Evolutionary conservation across 169 alveolate genomes (phyloP).

Genomic region (Cryptosporidium felis): DNA sequence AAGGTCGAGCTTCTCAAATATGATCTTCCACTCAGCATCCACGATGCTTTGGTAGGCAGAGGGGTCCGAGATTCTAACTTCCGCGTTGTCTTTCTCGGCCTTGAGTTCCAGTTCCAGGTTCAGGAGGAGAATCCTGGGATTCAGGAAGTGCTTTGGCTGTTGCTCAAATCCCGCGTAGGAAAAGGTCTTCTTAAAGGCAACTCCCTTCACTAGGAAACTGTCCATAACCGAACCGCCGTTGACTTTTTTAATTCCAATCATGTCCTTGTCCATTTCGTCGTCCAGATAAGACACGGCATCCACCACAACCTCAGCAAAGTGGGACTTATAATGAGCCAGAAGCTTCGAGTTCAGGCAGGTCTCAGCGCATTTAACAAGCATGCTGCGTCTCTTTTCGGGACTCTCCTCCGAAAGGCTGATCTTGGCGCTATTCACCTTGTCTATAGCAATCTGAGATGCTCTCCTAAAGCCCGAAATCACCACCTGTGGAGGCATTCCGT

Average conservation of each 20-base stretch:
- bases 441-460: constrained; percentile 88
- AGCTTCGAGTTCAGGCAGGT: constrained; percentile 97
- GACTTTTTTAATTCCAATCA: constrained; percentile 96
- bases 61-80: constrained; percentile 81
- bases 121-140: constrained; percentile 93
- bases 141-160: constrained; percentile 93
- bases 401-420: constrained; percentile 78
- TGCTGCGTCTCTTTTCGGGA: constrained; percentile 82
- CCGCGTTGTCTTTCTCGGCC: constrained; percentile 99
- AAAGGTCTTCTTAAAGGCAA: constrained; percentile 98
- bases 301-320: constrained; percentile 94
- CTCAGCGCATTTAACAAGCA: constrained; percentile 95
- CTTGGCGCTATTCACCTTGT: constrained; percentile 78
- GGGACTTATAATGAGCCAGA: constrained; percentile 91
- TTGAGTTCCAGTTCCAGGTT: constrained; percentile 96
- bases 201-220: constrained; percentile 94
- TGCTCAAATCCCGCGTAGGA: constrained; percentile 99
- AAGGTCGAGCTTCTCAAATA: constrained; percentile 92
- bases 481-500: constrained; percentile 94
- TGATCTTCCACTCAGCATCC: constrained; percentile 98
- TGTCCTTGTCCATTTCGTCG: constrained; percentile 88
- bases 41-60: constrained; percentile 93
- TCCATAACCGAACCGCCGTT: constrained; percentile 95
- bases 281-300: constrained; percentile 94
- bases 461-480: constrained; percentile 92